These are phyloP conservation scores for Penicillium silybi DNA, from an alignment of 495 filamentous ascomycete species.

Conservation along the genomic window DNA sequence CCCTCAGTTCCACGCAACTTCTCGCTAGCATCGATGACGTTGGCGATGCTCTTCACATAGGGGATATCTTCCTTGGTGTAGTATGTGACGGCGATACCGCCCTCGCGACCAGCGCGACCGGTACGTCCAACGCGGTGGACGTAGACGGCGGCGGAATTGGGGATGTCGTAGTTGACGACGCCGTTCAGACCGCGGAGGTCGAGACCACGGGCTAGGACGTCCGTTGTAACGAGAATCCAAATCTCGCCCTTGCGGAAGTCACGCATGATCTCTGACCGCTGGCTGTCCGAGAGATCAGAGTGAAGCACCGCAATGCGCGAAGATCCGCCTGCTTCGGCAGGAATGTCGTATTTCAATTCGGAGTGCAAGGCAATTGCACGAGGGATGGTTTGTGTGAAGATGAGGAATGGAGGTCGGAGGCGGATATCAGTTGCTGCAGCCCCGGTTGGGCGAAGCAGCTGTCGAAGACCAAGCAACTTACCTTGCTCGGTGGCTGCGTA, in stretches of 20 bases:
- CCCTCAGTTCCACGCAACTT: slow-evolving; percentile 48
- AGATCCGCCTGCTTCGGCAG: slow-evolving; percentile 77
- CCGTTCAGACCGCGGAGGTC: slow-evolving; percentile 90
- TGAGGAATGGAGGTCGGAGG: slow-evolving; percentile 81
- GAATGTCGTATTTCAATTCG: slow-evolving; percentile 93
- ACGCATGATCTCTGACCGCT: slow-evolving; percentile 75
- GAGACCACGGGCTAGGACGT: slow-evolving; percentile 83
- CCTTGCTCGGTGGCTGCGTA: slow-evolving; percentile 92
- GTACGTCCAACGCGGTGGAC: slow-evolving; percentile 93
- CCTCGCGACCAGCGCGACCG: slow-evolving; percentile 79
- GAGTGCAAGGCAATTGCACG: slow-evolving; percentile 81
- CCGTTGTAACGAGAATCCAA: slow-evolving; percentile 94
- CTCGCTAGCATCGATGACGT: slow-evolving; percentile 83
- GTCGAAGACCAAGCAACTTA: slow-evolving; percentile 86
- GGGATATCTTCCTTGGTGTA: slow-evolving; percentile 94
- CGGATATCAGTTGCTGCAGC: slow-evolving; percentile 52
- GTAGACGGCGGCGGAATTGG: slow-evolving; percentile 80
- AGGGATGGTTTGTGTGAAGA: slow-evolving; percentile 93
- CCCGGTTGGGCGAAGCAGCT: slow-evolving; percentile 79
- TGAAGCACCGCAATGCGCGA: slow-evolving; percentile 88
- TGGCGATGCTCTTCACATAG: slow-evolving; percentile 86
- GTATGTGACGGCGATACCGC: slow-evolving; percentile 87
- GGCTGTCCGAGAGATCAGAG: slow-evolving; percentile 72
- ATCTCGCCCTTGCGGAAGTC: slow-evolving; percentile 88
- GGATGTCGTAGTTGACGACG: slow-evolving; percentile 96